A percentile compares a stretch with the other conserved stretches of the same genome.
Conservation (phyloP, 768 basidiomycete genomes). For the Psilocybe cubensis region DNA sequence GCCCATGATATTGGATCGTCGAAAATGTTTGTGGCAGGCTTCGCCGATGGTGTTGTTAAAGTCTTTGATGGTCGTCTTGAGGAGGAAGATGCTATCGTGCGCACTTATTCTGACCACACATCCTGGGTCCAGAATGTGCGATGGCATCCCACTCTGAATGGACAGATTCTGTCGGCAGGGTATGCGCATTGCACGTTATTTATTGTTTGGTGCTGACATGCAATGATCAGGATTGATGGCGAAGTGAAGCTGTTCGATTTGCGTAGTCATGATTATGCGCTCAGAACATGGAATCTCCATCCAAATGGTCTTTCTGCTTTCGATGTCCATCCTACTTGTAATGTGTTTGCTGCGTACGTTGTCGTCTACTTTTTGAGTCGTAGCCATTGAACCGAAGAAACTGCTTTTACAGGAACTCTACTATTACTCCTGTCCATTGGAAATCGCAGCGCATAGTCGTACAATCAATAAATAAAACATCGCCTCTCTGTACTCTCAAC, state of each 20-base stretch:
- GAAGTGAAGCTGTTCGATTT: slow-evolving; percentile 93
- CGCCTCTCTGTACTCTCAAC: slow-evolving; percentile 46
- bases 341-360: slow-evolving; percentile 85
- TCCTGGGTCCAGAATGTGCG: slow-evolving; percentile 92
- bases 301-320: slow-evolving; percentile 80
- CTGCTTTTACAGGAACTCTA: slow-evolving; percentile 51
- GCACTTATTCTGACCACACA: slow-evolving; percentile 73
- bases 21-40: slow-evolving; percentile 85
- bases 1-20: slow-evolving; percentile 75
- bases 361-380: background rate
- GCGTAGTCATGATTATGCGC: slow-evolving; percentile 61
- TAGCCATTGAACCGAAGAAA: slow-evolving; percentile 1
- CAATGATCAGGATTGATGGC: slow-evolving; percentile 71
- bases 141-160: slow-evolving; percentile 71
- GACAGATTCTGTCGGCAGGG: slow-evolving; percentile 88
- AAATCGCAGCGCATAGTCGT: slow-evolving; percentile 66
- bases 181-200: slow-evolving; percentile 36
- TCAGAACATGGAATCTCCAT: slow-evolving; percentile 66
- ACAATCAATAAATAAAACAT: slow-evolving; percentile 52
- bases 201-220: background rate
- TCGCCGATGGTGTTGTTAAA: slow-evolving; percentile 89
- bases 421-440: slow-evolving; percentile 62
- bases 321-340: slow-evolving; percentile 82
- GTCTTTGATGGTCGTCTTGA: slow-evolving; percentile 91
- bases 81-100: slow-evolving; percentile 81